Conservation (phyloP, 1,139 yeast species). For the Entelexis sorbosivorans region DNA sequence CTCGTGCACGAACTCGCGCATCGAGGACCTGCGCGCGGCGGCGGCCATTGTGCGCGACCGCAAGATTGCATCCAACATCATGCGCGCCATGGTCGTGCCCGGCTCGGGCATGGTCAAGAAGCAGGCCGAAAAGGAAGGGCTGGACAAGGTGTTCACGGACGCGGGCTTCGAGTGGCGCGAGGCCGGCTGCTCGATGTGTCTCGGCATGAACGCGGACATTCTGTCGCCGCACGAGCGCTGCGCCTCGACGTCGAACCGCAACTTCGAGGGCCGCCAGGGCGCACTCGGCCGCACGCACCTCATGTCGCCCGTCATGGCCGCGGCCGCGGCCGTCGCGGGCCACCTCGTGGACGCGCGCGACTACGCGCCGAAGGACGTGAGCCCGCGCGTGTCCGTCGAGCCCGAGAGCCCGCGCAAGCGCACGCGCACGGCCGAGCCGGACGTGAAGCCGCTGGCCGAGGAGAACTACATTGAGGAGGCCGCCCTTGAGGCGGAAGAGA, state of each 20-base stretch:
- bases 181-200: conserved; percentile 99
- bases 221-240: conserved; percentile 91
- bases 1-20: conserved; percentile 94
- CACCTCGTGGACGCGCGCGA: conserved; percentile 84
- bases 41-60: conserved; percentile 88
- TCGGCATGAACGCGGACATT: conserved; percentile 98
- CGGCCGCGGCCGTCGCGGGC: conserved; percentile 93
- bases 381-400: conserved; percentile 46
- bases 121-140: conserved; percentile 91
- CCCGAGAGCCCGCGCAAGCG: conserved; percentile 34
- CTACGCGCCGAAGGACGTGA: conserved; percentile 43
- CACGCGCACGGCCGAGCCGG: conserved; percentile 36
- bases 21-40: conserved; percentile 92
- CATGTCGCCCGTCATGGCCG: conserved; percentile 99
- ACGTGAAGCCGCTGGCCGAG: conserved; percentile 30
- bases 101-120: conserved; percentile 91
- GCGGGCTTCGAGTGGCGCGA: conserved; percentile 99
- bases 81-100: conserved; percentile 84
- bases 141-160: conserved; percentile 75
- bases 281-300: conserved; percentile 91
- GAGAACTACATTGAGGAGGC: conserved; percentile 23
- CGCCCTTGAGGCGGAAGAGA: conserved; percentile 31
- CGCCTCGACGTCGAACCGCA: conserved; percentile 97
- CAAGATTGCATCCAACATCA: conserved; percentile 70
- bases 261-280: conserved; percentile 99